These are phyloP conservation scores for Ustilago trichophora DNA, from an alignment of 1,284 basidiomycete species.

Conservation along the genomic window DNA sequence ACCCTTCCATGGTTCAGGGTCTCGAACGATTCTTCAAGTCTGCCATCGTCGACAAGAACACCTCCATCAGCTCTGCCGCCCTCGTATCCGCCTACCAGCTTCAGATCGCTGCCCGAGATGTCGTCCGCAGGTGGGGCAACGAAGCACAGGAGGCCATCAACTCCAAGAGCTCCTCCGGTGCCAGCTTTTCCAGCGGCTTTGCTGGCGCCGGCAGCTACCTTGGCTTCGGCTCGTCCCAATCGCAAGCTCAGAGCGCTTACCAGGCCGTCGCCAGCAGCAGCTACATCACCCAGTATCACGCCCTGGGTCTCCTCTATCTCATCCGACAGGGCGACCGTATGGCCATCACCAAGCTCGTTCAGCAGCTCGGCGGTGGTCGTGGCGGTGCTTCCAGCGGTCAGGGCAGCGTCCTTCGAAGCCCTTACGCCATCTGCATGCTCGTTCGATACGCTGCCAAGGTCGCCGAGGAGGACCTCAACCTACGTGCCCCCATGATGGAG, in stretches of 20 bases:
- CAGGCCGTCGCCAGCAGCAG: slow-evolving; percentile 74
- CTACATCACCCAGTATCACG: slow-evolving; percentile 97
- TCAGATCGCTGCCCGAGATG: slow-evolving; percentile 89
- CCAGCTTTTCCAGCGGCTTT: slow-evolving; percentile 63
- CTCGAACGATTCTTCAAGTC: slow-evolving; percentile 99
- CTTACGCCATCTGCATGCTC: slow-evolving; percentile 99
- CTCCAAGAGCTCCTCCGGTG: slow-evolving; percentile 49
- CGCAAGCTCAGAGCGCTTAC: slow-evolving; percentile 73
- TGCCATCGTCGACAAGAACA: slow-evolving; percentile 96
- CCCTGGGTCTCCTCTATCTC: slow-evolving; percentile 89
- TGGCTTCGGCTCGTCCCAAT: slow-evolving; percentile 52
- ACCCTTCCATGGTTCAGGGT: slow-evolving; percentile 96
- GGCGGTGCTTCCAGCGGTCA: slow-evolving; percentile 77
- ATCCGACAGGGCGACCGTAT: slow-evolving; percentile 97
- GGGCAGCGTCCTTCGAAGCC: slow-evolving; percentile 83
- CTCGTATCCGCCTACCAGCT: slow-evolving; percentile 97
- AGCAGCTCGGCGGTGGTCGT: slow-evolving; percentile 72
- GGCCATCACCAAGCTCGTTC: slow-evolving; percentile 99
- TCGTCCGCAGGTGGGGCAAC: slow-evolving; percentile 89
- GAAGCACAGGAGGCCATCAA: slow-evolving; percentile 97
- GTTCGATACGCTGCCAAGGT: slow-evolving; percentile 97
- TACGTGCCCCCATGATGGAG: slow-evolving; percentile 76
- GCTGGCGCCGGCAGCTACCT: slow-evolving; percentile 69
- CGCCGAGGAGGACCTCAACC: slow-evolving; percentile 88
- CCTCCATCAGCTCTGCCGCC: slow-evolving; percentile 93